Evolutionary conservation across 2,329 filamentous ascomycete species (phyloP), one percentile per base, ranked within the genome.

Genomic region (Fusarium azukiicola): DNA sequence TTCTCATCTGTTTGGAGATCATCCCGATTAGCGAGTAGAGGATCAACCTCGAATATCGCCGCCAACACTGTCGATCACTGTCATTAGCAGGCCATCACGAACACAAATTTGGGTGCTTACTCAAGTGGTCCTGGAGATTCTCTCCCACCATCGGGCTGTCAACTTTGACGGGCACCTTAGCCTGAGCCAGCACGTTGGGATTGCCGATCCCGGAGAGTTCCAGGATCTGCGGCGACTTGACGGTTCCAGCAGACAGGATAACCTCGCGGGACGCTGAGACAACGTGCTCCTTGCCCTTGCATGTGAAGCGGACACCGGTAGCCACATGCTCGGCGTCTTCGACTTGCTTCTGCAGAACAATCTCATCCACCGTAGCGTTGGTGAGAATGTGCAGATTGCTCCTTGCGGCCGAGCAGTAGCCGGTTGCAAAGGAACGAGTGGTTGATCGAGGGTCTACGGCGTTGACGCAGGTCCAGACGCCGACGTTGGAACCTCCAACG

Each of bases 161-260:
- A 14, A 90, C 84, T 50, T 89, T 84, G 27, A 86, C 77, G 1
- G 82, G 76, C 40, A 91, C 86, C 14, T 85, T 85, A 7, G 88
- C 87, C n/a, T 80, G 81, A 13, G 81, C 71, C 46, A 91, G 78
- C 5, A 91, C 75, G 1, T 82, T 73, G 1, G 80, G 76, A 61
- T 88, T 86, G 7, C 94, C 94, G 50, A 95, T 89, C 1, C 94
- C 93, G 0, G 92, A 94, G 4, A 94, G 86, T 77, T 95, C 93
- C n/a, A 92, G 89, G 21, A 93, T 86, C 84, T 91, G 92, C 9
- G 90, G 94, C 14, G 91, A 93, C 81, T 91, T 90, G 52, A 92
- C 86, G 40, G 89, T 90, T 1, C 94, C 94, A 1, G 92, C 93
- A 8, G 91, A 90, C 5, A 95, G 84, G 49, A 95, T 89, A 16